A percentile compares a stretch with the other conserved stretches of the same genome.
Evolutionary conservation across 352 stramenopile genomes (phyloP).

Genomic region (Globisporangium uncinulatum): DNA sequence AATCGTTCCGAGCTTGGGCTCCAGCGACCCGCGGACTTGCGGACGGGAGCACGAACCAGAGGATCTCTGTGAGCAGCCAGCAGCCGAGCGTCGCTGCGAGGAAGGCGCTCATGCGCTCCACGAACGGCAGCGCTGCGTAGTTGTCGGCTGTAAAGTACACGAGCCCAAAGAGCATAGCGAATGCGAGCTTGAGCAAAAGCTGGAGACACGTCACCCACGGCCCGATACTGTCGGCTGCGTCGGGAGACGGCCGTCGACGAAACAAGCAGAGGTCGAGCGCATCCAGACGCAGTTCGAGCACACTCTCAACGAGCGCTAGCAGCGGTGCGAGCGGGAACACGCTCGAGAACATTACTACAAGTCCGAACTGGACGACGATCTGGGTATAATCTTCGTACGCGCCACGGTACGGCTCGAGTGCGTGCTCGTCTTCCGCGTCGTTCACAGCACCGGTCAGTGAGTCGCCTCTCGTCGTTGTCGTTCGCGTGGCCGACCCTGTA

Average conservation of each 20-base stretch:
- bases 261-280: conserved; percentile 38
- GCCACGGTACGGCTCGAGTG: conserved; percentile 21
- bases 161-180: conserved; percentile 22
- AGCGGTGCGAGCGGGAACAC: conserved; percentile 31
- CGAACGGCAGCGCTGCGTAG: conserved; percentile 13
- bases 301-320: conserved; percentile 32
- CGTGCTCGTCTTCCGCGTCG: conserved; percentile 12
- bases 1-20: conserved; percentile 27
- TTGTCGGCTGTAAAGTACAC: conserved; percentile 30
- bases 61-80: conserved; percentile 27
- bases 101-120: conserved; percentile 33
- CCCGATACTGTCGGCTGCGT: conserved; percentile 18
- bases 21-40: conserved; percentile 19
- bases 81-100: conserved; percentile 21
- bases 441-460: not conserved
- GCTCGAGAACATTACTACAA: conserved; percentile 41
- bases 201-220: conserved; percentile 28
- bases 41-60: conserved; percentile 30
- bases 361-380: conserved; percentile 33
- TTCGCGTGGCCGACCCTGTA: not conserved
- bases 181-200: conserved; percentile 27
- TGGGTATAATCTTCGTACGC: conserved; percentile 35
- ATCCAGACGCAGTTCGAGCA: conserved; percentile 34
- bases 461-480: not conserved
- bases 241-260: conserved; percentile 31